A percentile compares a stretch with the other conserved stretches of the same genome.
Evolutionary conservation across 2,329 filamentous ascomycete species (phyloP).

Genomic region (Arthrobotrys sinensis): DNA sequence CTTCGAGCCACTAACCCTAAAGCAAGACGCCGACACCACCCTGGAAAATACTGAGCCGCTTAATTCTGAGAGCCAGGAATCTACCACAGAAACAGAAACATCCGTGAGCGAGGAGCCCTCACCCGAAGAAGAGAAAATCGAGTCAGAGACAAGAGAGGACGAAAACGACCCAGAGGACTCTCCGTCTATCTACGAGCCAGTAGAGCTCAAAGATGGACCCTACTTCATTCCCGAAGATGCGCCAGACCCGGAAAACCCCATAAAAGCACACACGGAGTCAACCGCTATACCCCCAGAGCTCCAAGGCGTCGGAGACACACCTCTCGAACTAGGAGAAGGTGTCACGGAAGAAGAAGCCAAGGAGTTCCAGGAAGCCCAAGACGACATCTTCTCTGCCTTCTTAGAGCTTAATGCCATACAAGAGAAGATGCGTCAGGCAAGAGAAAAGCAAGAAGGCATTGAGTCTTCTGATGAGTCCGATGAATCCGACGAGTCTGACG

Average conservation of each 20-base stretch:
- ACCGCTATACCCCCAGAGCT: constrained; percentile 20
- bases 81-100: constrained; percentile 23
- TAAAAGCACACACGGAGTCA: constrained; percentile 6
- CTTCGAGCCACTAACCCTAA: constrained; percentile 17
- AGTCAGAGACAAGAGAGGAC: constrained; percentile 37
- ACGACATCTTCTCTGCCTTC: constrained; percentile 58
- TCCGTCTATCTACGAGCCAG: constrained; percentile 26
- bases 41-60: neutral
- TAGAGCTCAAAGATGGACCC: constrained; percentile 54
- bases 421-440: constrained; percentile 49
- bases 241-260: constrained; percentile 7
- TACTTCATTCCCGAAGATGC: constrained; percentile 49
- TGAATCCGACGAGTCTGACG: constrained; percentile 1
- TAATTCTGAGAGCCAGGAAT: constrained; percentile 5
- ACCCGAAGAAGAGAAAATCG: constrained; percentile 30
- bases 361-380: constrained; percentile 57
- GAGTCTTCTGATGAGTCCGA: neutral
- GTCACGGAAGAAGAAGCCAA: constrained; percentile 55
- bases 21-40: neutral
- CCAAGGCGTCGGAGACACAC: constrained; percentile 28
- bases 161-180: constrained; percentile 30
- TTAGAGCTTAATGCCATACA: constrained; percentile 45
- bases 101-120: constrained; percentile 8
- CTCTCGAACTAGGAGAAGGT: constrained; percentile 52
- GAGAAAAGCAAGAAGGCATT: constrained; percentile 4